Conservation (phyloP, 495 filamentous ascomycete species). For the Lasiosphaeria ovina region DNA sequence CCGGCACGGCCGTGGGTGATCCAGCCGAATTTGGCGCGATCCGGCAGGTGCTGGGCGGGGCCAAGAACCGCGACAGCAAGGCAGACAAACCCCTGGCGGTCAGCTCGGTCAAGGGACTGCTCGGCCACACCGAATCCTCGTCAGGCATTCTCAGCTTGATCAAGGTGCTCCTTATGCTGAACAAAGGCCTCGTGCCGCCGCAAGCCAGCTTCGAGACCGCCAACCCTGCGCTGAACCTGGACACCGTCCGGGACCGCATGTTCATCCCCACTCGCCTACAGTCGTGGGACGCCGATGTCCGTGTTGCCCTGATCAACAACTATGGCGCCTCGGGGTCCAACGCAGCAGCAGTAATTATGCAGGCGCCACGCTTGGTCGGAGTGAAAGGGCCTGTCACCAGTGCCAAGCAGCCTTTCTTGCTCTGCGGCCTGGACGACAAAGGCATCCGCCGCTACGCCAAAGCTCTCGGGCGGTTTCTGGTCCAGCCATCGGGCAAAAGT, state of each 20-base stretch:
- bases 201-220: slow-evolving; percentile 16
- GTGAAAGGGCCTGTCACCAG: not conserved
- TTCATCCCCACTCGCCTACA: slow-evolving; percentile 30
- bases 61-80: slow-evolving; percentile 12
- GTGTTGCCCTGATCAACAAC: slow-evolving; percentile 26
- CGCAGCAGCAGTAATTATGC: slow-evolving; percentile 9
- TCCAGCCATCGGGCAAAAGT: not conserved
- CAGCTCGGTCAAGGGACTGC: slow-evolving; percentile 49
- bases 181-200: not conserved
- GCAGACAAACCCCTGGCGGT: slow-evolving; percentile 22
- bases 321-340: slow-evolving; percentile 34
- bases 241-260: slow-evolving; percentile 37
- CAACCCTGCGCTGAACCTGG: slow-evolving; percentile 38
- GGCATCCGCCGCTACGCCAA: slow-evolving; percentile 24
- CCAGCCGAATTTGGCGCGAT: slow-evolving; percentile 27
- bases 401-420: not conserved
- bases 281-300: slow-evolving; percentile 12
- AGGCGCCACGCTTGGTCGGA: not conserved
- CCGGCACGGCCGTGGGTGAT: slow-evolving; percentile 20
- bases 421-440: slow-evolving; percentile 2
- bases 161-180: slow-evolving; percentile 30
- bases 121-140: slow-evolving; percentile 53
- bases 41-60: slow-evolving; percentile 27
- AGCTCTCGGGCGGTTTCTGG: not conserved
- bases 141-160: slow-evolving; percentile 46